phyloP scores from a whole-genome alignment of 2,329 filamentous ascomycete species.

The Trichoderma asperellum region DNA sequence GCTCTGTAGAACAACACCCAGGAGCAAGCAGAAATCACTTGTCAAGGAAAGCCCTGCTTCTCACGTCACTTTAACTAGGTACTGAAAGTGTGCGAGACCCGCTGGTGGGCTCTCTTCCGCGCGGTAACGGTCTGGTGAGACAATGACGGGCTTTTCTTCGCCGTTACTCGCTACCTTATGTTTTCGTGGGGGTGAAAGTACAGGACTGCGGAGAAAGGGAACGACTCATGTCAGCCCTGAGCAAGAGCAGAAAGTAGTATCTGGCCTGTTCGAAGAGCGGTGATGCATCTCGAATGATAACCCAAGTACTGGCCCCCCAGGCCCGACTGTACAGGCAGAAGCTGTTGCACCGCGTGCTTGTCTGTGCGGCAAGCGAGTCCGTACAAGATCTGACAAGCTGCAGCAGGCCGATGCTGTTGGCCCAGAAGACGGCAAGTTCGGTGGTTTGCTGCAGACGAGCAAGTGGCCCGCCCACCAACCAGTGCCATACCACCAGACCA shows the following conservation, averaged over 20 bases:
- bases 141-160: conserved; percentile 30
- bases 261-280: conserved; percentile 16
- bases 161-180: conserved; percentile 28
- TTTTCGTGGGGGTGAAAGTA: conserved; percentile 28
- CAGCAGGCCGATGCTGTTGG: conserved; percentile 28
- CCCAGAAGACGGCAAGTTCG: conserved; percentile 27
- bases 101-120: conserved; percentile 26
- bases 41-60: conserved; percentile 27
- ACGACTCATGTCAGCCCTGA: conserved; percentile 27
- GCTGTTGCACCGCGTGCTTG: conserved; percentile 18
- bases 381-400: conserved; percentile 29
- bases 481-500: conserved; percentile 18
- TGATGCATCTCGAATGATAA: conserved; percentile 24
- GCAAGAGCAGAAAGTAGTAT: conserved; percentile 20
- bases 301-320: conserved; percentile 26
- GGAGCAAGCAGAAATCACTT: conserved; percentile 21
- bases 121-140: conserved; percentile 29
- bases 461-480: conserved; percentile 21
- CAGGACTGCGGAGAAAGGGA: conserved; percentile 27
- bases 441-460: conserved; percentile 27
- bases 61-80: conserved; percentile 27
- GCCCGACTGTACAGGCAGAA: conserved; percentile 18
- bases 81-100: conserved; percentile 27
- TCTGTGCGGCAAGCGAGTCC: conserved; percentile 23
- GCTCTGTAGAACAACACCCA: conserved; percentile 11